Evolutionary conservation across 2,329 filamentous ascomycete genomes (phyloP).

Genomic region (Talaromyces funiculosus): DNA sequence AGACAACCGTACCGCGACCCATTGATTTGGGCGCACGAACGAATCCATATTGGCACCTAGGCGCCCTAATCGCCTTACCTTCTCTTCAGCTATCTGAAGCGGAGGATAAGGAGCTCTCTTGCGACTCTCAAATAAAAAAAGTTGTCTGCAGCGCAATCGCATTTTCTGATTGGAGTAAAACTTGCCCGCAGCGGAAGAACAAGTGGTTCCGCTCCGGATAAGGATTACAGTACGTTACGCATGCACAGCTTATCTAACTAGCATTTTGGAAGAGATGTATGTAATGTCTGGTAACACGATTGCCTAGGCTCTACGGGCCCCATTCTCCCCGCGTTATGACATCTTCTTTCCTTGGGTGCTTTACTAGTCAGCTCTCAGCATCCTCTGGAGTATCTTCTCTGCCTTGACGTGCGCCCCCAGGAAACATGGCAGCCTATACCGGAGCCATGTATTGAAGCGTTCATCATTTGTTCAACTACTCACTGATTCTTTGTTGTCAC

Average conservation of each 20-base stretch:
- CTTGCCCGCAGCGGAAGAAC: not conserved
- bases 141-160: not conserved
- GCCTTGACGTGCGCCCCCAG: not conserved
- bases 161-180: conserved; percentile 1
- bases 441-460: not conserved
- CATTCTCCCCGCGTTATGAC: conserved; percentile 11
- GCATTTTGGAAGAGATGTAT: not conserved
- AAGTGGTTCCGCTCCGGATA: conserved; percentile 5
- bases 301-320: conserved; percentile 2
- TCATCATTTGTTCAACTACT: not conserved
- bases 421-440: conserved; percentile 1
- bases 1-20: conserved; percentile 38
- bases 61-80: not conserved
- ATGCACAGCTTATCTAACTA: not conserved
- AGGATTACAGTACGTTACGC: not conserved
- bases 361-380: not conserved
- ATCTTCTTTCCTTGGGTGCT: not conserved
- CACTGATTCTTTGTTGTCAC: not conserved
- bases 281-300: conserved; percentile 9
- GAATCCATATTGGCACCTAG: conserved; percentile 39
- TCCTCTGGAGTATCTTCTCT: not conserved
- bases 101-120: not conserved
- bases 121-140: not conserved
- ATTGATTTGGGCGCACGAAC: conserved; percentile 32
- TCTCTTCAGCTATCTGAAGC: not conserved